Evolutionary conservation across 176 grass and related monocot species (phyloP).

Genomic region (Carex parvula): DNA sequence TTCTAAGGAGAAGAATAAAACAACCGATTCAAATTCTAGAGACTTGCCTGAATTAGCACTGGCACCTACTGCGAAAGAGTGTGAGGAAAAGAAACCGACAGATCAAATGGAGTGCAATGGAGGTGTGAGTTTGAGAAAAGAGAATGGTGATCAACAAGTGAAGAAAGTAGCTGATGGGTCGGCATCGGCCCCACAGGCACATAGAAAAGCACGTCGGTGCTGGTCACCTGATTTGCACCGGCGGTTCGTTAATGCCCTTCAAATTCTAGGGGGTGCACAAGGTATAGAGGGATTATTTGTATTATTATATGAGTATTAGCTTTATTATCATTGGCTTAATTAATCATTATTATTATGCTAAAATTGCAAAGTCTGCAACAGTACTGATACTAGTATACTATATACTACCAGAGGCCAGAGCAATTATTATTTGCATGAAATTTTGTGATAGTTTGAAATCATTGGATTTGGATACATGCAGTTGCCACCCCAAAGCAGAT

Average conservation of each 20-base stretch:
- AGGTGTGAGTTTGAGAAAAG: constrained; percentile 25
- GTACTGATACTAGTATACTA: not conserved
- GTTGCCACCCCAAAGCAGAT: constrained; percentile 98
- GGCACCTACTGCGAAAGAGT: constrained; percentile 56
- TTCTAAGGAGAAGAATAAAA: constrained; percentile 65
- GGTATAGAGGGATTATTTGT: constrained; percentile 20
- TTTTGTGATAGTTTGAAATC: constrained; percentile 10
- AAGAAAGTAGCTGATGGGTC: constrained; percentile 34
- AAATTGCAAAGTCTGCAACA: not conserved
- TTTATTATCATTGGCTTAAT: not conserved
- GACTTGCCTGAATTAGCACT: constrained; percentile 69
- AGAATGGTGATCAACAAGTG: constrained; percentile 38
- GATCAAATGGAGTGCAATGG: constrained; percentile 31
- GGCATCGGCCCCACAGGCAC: constrained; percentile 32
- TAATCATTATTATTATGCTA: not conserved
- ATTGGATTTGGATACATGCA: constrained; percentile 26
- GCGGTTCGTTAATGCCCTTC: constrained; percentile 94
- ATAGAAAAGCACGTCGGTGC: constrained; percentile 84
- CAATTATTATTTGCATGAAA: constrained; percentile 17
- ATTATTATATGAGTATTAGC: not conserved
- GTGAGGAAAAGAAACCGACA: constrained; percentile 34
- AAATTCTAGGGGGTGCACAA: constrained; percentile 96
- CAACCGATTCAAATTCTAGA: constrained; percentile 17
- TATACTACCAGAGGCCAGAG: not conserved
- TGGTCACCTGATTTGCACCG: constrained; percentile 99